Base-by-base conservation (phyloP, 2,329 filamentous ascomycete genomes). In the Trichophyton simii region DNA sequence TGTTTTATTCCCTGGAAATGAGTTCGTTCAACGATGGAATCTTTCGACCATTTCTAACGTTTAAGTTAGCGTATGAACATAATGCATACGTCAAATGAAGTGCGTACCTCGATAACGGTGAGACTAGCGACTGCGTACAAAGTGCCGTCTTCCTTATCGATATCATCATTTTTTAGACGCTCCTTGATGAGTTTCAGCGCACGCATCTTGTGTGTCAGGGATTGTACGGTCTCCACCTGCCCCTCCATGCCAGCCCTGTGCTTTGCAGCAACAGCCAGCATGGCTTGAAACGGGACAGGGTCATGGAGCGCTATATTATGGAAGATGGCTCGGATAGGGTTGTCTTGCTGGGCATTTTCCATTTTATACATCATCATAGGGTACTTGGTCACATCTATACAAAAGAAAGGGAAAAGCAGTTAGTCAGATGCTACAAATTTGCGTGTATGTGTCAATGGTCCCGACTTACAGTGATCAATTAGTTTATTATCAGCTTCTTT, bases 321-420 rank as follows among this genome's bases (percentile, higher is more conserved):
- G 52, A 72, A 72, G 60, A 72, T 72, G 44, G 66, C 68, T 63
- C 67, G 64, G 62, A 71, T 68, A 11, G 70, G 70, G 52, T 72
- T 71, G 36, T 67, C 63, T 48, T 68, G 65, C 7, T 68, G 60
- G 1, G 65, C 63, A 42, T 67, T 65, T 58, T 65, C 67, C 61
- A 72, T 68, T 59, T 71, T 72, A 61, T 72, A 72, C 70, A 72
- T 72, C 69, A 71, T 72, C 31, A 69, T 66, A n/a, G 70, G 70
- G 60, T 72, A 72, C 13, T 66, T 70, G 28, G 68, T 67, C 44
- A 71, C 66, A 66, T 70, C 70, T 72, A 63, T 8, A n/a, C 1
- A 55, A 54, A 42, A 42, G 3, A n/a, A 42, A 25, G 15, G 57
- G 34, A 6, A 28, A 50, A 55, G 41, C 28, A 59, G 44, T 57